Evolutionary conservation across 306 rosid species (phyloP).

Genomic region (Alnus glutinosa): DNA sequence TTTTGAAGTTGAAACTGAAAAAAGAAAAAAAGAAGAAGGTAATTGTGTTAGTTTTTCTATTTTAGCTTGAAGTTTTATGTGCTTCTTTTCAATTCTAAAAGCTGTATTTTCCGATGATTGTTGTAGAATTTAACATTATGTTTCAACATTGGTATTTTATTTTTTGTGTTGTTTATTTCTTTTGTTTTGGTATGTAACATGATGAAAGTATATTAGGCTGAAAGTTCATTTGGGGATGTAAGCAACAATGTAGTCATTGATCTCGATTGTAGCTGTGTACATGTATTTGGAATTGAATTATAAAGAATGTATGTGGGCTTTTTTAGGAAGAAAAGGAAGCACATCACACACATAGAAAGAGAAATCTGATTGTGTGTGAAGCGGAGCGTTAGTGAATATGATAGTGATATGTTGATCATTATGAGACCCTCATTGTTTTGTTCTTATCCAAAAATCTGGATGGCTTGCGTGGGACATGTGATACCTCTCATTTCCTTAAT

Average conservation of each 20-base stretch:
- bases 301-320: too few relatives aligned
- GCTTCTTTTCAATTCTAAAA: not conserved
- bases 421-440: too few relatives aligned
- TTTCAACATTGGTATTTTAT: slow-evolving; percentile 19
- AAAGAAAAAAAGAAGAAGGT: not conserved
- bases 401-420: too few relatives aligned
- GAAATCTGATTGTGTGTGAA: too few relatives aligned
- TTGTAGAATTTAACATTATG: slow-evolving; percentile 1
- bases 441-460: not conserved
- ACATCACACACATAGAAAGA: too few relatives aligned
- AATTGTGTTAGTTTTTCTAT: not conserved
- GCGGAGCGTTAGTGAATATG: too few relatives aligned
- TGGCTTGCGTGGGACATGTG: not conserved
- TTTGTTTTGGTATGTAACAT: not conserved
- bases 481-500: not conserved
- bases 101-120: not conserved
- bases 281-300: not conserved
- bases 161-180: not conserved
- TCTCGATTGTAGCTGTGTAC: slow-evolving; percentile 93
- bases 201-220: slow-evolving; percentile 59
- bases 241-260: slow-evolving; percentile 84
- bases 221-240: slow-evolving; percentile 88
- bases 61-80: not conserved
- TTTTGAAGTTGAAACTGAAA: not conserved
- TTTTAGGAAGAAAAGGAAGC: too few relatives aligned